These are phyloP conservation scores for Neurospora sublineolata DNA, from an alignment of 495 filamentous ascomycete genomes.

Conservation along the genomic window DNA sequence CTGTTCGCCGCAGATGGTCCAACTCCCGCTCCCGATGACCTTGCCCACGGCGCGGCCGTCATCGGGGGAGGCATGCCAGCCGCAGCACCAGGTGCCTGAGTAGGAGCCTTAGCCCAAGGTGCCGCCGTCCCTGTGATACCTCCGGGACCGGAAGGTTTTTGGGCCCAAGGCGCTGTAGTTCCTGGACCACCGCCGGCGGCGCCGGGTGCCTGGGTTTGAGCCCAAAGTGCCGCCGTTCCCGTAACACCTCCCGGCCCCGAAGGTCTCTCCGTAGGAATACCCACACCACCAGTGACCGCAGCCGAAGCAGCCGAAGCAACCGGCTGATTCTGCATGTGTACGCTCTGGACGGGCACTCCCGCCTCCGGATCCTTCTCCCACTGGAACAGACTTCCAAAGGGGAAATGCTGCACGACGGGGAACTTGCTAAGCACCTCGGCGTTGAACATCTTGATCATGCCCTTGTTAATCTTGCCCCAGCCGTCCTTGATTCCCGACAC, in stretches of 20 bases:
- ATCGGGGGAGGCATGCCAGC: slow-evolving; percentile 4
- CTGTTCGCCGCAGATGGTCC: not conserved
- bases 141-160: not conserved
- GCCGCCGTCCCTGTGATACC: slow-evolving; percentile 21
- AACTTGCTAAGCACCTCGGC: slow-evolving; percentile 88
- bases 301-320: slow-evolving; percentile 9
- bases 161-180: not conserved
- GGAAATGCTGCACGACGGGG: slow-evolving; percentile 94
- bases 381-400: slow-evolving; percentile 76
- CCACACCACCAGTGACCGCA: slow-evolving; percentile 6
- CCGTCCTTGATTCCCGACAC: slow-evolving; percentile 81
- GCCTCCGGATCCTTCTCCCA: slow-evolving; percentile 69
- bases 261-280: not conserved
- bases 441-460: slow-evolving; percentile 97
- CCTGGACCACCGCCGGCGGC: not conserved
- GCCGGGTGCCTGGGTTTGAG: slow-evolving; percentile 10
- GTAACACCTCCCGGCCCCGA: not conserved
- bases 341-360: slow-evolving; percentile 27
- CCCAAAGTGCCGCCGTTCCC: slow-evolving; percentile 32
- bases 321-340: slow-evolving; percentile 52
- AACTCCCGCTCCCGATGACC: not conserved
- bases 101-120: slow-evolving; percentile 26
- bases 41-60: slow-evolving; percentile 17
- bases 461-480: slow-evolving; percentile 99
- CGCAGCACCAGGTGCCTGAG: slow-evolving; percentile 15